Conservation (phyloP, 169 alveolate species). For the Perkinsus chesapeaki region DNA sequence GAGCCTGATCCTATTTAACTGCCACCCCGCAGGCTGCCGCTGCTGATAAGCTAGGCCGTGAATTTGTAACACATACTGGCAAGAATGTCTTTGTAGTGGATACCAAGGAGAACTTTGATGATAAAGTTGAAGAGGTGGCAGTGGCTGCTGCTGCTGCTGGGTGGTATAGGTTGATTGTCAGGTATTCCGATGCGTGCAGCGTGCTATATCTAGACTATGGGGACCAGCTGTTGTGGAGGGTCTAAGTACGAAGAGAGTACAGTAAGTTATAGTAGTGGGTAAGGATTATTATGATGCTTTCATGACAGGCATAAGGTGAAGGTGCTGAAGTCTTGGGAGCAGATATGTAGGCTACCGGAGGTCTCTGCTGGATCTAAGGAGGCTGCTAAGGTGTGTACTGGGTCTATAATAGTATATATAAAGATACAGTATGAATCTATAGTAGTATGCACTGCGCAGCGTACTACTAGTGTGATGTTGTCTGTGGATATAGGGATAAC, state of each 20-base stretch:
- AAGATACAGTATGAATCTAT: too few species aligned
- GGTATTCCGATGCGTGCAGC: background rate
- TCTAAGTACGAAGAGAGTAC: background rate
- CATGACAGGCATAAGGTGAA: background rate
- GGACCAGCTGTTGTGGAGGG: background rate
- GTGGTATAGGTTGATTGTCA: background rate
- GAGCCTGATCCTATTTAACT: too few species aligned
- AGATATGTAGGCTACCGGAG: background rate
- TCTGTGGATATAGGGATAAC: too few species aligned
- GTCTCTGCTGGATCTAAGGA: background rate
- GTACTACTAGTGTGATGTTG: too few species aligned
- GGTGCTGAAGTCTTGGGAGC: background rate
- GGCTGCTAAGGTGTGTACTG: conserved; percentile 2
- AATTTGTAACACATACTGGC: background rate
- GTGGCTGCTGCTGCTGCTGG: background rate
- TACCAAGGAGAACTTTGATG: background rate
- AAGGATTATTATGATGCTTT: background rate
- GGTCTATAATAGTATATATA: too few species aligned
- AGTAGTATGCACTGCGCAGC: too few species aligned
- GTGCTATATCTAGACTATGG: background rate
- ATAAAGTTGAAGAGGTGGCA: background rate
- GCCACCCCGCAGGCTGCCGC: background rate
- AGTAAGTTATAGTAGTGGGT: background rate
- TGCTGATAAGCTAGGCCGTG: background rate
- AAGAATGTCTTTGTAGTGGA: background rate